These are phyloP conservation scores for Musa itinerans DNA, from an alignment of 176 grass and related monocot species.

Conservation along the genomic window DNA sequence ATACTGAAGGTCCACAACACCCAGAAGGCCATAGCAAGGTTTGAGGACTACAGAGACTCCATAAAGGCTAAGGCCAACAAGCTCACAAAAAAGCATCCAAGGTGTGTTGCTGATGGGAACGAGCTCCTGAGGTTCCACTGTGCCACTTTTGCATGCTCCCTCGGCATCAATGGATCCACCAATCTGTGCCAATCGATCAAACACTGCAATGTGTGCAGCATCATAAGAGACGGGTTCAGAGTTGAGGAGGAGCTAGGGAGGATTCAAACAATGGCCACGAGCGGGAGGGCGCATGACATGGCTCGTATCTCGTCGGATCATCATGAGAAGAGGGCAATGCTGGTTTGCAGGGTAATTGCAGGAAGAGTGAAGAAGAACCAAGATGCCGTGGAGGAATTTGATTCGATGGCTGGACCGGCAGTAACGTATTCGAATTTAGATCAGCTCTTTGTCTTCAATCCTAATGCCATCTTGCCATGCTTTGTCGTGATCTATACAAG, in stretches of 20 bases:
- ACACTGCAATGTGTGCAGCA: background rate
- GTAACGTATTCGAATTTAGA: background rate
- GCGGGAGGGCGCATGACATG: slow-evolving; percentile 2
- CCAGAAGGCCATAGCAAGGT: background rate
- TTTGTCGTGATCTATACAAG: background rate
- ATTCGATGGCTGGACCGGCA: background rate
- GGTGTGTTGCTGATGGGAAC: slow-evolving; percentile 5
- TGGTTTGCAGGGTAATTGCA: slow-evolving; percentile 5
- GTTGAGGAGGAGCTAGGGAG: background rate
- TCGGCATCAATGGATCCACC: slow-evolving; percentile 7
- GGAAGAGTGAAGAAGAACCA: slow-evolving; percentile 2
- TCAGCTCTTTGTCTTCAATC: background rate
- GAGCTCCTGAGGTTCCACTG: slow-evolving; percentile 8
- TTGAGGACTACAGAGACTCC: slow-evolving; percentile 10
- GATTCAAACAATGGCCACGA: slow-evolving; percentile 4
- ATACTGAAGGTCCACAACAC: slow-evolving; percentile 12
- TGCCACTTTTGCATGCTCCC: slow-evolving; percentile 3
- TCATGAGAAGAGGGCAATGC: slow-evolving; percentile 6
- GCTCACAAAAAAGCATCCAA: slow-evolving; percentile 1
- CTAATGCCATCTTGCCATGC: background rate
- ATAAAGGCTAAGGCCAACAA: slow-evolving; percentile 7
- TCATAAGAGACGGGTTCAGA: slow-evolving; percentile 2
- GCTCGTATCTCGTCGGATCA: background rate
- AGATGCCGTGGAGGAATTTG: background rate
- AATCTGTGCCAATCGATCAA: slow-evolving; percentile 1